Percentiles rank a stretch among this genome's conserved stretches.
These are phyloP conservation scores for Candida michaelii DNA, from an alignment of 805 yeast species.

Conservation along the genomic window DNA sequence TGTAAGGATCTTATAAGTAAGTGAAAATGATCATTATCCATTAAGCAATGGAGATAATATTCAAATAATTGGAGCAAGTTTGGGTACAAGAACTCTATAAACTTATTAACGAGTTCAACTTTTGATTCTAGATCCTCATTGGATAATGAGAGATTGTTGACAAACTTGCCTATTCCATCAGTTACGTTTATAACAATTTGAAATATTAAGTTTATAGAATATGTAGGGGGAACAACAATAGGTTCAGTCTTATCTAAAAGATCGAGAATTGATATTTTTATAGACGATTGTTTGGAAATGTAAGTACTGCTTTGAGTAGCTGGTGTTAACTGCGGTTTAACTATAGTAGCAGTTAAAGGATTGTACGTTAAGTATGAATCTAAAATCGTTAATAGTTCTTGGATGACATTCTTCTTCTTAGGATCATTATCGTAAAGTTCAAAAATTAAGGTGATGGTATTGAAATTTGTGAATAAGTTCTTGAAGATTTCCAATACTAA, in stretches of 20 bases:
- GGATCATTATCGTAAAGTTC: conserved; percentile 55
- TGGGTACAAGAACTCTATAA: conserved; percentile 29
- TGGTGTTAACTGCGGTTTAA: conserved; percentile 19
- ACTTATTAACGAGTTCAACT: conserved; percentile 35
- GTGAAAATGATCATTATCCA: conserved; percentile 73
- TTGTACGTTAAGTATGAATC: conserved; percentile 21
- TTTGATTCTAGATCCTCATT: conserved; percentile 33
- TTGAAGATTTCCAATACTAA: conserved; percentile 72
- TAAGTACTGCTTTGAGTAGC: conserved; percentile 8
- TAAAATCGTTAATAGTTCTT: conserved; percentile 47
- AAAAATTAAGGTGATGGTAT: conserved; percentile 52
- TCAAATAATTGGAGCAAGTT: conserved; percentile 28
- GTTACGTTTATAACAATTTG: conserved; percentile 53
- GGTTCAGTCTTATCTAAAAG: conserved; percentile 82
- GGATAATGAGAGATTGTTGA: conserved; percentile 34
- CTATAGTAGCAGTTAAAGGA: conserved; percentile 16
- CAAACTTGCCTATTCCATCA: conserved; percentile 65
- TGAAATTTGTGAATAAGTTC: conserved; percentile 57
- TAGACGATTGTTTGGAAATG: conserved; percentile 45
- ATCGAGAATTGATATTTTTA: conserved; percentile 64
- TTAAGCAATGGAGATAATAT: conserved; percentile 56
- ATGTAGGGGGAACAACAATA: conserved; percentile 53
- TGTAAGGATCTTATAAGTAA: conserved; percentile 70
- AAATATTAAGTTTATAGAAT: conserved; percentile 56
- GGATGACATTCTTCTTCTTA: conserved; percentile 60